Conservation (phyloP, 2,329 filamentous ascomycete genomes). For the Talaromyces albobiverticillius region DNA sequence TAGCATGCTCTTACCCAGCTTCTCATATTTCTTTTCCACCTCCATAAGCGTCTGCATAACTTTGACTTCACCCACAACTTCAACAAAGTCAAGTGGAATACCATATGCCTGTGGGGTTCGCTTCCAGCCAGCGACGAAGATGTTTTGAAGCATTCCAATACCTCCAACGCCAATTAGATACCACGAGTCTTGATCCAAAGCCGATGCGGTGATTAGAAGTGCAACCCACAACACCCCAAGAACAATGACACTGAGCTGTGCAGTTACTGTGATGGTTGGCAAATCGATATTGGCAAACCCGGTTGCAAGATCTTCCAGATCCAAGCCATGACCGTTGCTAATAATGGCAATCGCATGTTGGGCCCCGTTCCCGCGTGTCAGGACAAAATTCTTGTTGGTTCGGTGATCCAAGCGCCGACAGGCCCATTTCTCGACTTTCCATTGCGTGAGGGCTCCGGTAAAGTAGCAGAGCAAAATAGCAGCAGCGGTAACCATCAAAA, state of each 20-base stretch:
- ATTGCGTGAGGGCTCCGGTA: slow-evolving; percentile 40
- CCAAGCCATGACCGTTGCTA: slow-evolving; percentile 31
- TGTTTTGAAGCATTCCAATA: slow-evolving; percentile 43
- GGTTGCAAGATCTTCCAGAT: slow-evolving; percentile 44
- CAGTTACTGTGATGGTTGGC: slow-evolving; percentile 14
- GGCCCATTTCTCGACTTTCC: slow-evolving; percentile 45
- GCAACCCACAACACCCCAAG: slow-evolving; percentile 39
- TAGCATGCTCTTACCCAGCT: slow-evolving; percentile 29
- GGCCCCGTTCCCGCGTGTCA: slow-evolving; percentile 43
- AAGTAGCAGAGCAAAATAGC: slow-evolving; percentile 38
- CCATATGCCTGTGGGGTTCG: slow-evolving; percentile 30
- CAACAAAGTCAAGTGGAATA: slow-evolving; percentile 25
- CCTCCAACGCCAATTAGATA: slow-evolving; percentile 40
- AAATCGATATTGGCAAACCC: slow-evolving; percentile 19
- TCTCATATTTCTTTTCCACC: slow-evolving; percentile 29
- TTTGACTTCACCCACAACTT: slow-evolving; percentile 28
- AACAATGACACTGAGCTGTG: slow-evolving; percentile 21
- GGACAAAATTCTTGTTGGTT: slow-evolving; percentile 26
- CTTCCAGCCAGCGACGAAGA: slow-evolving; percentile 30
- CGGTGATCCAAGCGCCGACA: slow-evolving; percentile 27
- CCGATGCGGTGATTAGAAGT: slow-evolving; percentile 40
- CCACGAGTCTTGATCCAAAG: slow-evolving; percentile 38
- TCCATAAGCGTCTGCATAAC: slow-evolving; percentile 31
- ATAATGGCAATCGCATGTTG: slow-evolving; percentile 41
- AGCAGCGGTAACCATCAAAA: slow-evolving; percentile 38